Evolutionary conservation across 257 asterid species (phyloP), one percentile per base, ranked within the genome.

Genomic region (Fraxinus excelsior): DNA sequence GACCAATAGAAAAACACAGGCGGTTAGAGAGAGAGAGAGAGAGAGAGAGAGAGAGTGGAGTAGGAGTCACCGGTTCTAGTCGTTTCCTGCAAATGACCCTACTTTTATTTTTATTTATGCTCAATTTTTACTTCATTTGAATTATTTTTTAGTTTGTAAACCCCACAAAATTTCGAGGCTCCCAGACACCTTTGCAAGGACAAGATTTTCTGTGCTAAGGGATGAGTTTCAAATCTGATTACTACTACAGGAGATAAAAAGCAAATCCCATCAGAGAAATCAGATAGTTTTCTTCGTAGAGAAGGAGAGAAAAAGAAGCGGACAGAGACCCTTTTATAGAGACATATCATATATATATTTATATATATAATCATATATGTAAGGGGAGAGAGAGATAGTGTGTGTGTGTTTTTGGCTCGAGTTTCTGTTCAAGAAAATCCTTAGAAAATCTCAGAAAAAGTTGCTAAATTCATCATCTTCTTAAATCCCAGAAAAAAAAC

Each of bases 1-100:
- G 74, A 77, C 92, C 91, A 88, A 90, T 83, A 46, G 78, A 80
- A 86, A 84, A 71, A 75, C 84, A 85, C 83, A 83, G 89, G 85
- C 87, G 86, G 95, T 90, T 86, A 82, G 73, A 80, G 86, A 80
- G 78, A 65, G 83, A 32, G 34, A 29, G 44, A 38, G 46, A 37
- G 75, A 56, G 78, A 73, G 46, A 37, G 75, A 56, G 78, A 73
- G 79, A 62, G 81, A 74, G 86, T 70, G 89, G 85, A 86, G 84
- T 81, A 77, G 86, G 87, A 87, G 93, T 82, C 87, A 81, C 85
- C 78, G 83, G 81, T 82, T 87, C 82, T 71, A 81, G 87, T 84
- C 78, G 78, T 68, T 85, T 82, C 76, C 84, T 67, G 79, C 84
- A 21, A 77, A 81, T 78, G 85, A 77, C 80, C 89, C 88, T 86